A percentile compares a stretch with the other conserved stretches of the same genome.
Conservation (phyloP, 2,329 filamentous ascomycete species). For the Acrodontium crateriforme region DNA sequence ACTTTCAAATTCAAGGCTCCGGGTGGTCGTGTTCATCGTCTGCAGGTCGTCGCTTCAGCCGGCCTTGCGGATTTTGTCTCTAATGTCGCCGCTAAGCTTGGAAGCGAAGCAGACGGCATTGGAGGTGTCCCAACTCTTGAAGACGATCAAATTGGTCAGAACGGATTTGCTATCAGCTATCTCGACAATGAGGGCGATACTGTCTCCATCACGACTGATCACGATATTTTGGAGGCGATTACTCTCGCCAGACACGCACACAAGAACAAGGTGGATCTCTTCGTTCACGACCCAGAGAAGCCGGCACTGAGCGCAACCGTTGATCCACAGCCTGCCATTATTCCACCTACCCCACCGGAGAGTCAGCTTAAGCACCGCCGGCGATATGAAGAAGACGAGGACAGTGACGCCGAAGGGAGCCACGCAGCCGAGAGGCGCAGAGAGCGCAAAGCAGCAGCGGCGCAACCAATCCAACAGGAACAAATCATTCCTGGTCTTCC, state of each 20-base stretch:
- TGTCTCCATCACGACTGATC: constrained; percentile 90
- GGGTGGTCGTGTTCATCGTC: constrained; percentile 79
- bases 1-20: constrained; percentile 99
- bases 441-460: constrained; percentile 11
- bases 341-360: constrained; percentile 38
- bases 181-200: constrained; percentile 94
- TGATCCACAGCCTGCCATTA: constrained; percentile 42
- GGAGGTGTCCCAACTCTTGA: constrained; percentile 68
- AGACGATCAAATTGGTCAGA: constrained; percentile 60
- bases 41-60: constrained; percentile 69
- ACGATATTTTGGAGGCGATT: constrained; percentile 84
- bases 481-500: constrained; percentile 83
- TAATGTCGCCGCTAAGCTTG: constrained; percentile 72
- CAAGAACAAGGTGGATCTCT: constrained; percentile 90
- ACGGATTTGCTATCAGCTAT: constrained; percentile 87
- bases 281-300: constrained; percentile 85
- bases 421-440: constrained; percentile 24
- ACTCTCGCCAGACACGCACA: constrained; percentile 61
- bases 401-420: constrained; percentile 37
- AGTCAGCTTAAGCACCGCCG: constrained; percentile 34
- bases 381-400: constrained; percentile 39
- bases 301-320: constrained; percentile 58
- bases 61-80: constrained; percentile 69
- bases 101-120: constrained; percentile 65
- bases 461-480: constrained; percentile 44